Percentiles rank a stretch among this genome's conserved stretches.
These are phyloP conservation scores for Gaeumannomyces sp. DNA, from an alignment of 2,329 filamentous ascomycete species.

Conservation along the genomic window DNA sequence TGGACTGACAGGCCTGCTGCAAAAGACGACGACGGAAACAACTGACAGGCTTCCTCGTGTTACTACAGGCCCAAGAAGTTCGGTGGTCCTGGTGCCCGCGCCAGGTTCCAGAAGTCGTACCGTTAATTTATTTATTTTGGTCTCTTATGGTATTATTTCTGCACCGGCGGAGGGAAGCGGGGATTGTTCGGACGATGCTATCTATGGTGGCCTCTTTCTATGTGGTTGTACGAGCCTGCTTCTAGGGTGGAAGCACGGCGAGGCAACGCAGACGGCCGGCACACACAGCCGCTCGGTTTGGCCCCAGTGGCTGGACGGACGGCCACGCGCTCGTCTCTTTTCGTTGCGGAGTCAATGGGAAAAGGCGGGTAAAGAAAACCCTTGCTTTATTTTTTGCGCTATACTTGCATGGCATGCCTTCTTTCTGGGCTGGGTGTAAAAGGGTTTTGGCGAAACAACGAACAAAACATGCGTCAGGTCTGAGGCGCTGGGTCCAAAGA, in stretches of 20 bases:
- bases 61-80: slow-evolving; percentile 78
- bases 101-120: slow-evolving; percentile 99
- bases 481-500: not conserved
- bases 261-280: slow-evolving; percentile 9
- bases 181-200: slow-evolving; percentile 22
- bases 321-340: slow-evolving; percentile 10
- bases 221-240: not conserved
- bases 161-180: slow-evolving; percentile 15
- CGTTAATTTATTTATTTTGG: slow-evolving; percentile 56
- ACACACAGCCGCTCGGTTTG: slow-evolving; percentile 7
- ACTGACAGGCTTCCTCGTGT: not conserved
- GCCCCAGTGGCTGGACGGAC: slow-evolving; percentile 9
- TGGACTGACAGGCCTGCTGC: slow-evolving; percentile 60
- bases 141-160: slow-evolving; percentile 3
- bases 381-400: slow-evolving; percentile 30
- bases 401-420: slow-evolving; percentile 44
- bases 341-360: slow-evolving; percentile 26
- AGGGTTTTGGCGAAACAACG: slow-evolving; percentile 45
- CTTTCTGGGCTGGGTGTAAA: slow-evolving; percentile 39
- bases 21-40: slow-evolving; percentile 41
- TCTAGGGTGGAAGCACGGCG: slow-evolving; percentile 10
- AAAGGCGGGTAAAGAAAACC: slow-evolving; percentile 22
- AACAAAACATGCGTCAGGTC: slow-evolving; percentile 6
- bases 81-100: slow-evolving; percentile 84
- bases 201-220: slow-evolving; percentile 12